phyloP scores from a whole-genome alignment of 306 rosid species.

The barrel medic (Medicago truncatula) region MtrunA17r5.0-ANR NC_053046.1:33239501-33240000 shows the following conservation, averaged over 20 bases:
- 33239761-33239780: too few species aligned
- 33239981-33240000: conserved; percentile 39
- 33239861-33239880: conserved; percentile 15
- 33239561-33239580: conserved; percentile 5
- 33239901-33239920: conserved; percentile 19
- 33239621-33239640: too few species aligned
- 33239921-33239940: conserved; percentile 26
- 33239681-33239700: too few species aligned
- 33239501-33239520: conserved; percentile 31
- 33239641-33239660: background rate
- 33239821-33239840: background rate
- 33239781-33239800: too few species aligned
- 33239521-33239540: conserved; percentile 15
- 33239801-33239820: background rate
- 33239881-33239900: conserved; percentile 34
- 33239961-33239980: conserved; percentile 19
- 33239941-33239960: conserved; percentile 24
- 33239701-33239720: too few species aligned
- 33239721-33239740: too few species aligned
- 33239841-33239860: conserved; percentile 30
- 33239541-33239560: conserved; percentile 26
- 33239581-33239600: conserved; percentile 8
- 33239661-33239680: background rate
- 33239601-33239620: conserved; percentile 8
- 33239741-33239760: too few species aligned